Evolutionary conservation across 2,329 filamentous ascomycete genomes (phyloP).

Genomic region (Fusarium brevicatenulatum): DNA sequence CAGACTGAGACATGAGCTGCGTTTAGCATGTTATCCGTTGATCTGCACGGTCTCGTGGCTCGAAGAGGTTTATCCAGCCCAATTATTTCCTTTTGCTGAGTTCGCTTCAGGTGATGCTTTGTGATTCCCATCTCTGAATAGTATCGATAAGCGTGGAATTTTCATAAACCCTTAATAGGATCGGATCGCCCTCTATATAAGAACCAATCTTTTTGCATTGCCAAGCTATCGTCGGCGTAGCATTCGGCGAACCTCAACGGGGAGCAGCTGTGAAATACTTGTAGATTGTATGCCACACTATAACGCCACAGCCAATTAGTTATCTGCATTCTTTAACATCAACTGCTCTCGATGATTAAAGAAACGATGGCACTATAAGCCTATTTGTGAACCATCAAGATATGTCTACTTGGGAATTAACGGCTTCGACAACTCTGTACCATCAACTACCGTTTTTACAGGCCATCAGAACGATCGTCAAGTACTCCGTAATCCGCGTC

Average conservation of each 20-base stretch:
- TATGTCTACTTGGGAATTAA: not conserved
- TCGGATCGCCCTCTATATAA: not conserved
- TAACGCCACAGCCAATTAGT: not conserved
- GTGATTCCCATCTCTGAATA: not conserved
- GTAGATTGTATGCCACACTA: not conserved
- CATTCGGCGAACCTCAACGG: conserved; percentile 22
- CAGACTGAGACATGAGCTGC: conserved; percentile 21
- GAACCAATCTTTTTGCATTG: not conserved
- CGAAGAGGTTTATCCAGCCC: not conserved
- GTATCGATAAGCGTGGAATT: not conserved
- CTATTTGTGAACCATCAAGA: not conserved
- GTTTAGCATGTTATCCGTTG: not conserved
- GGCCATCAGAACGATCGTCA: not conserved
- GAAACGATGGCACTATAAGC: not conserved
- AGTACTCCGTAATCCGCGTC: not conserved
- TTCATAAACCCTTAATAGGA: not conserved
- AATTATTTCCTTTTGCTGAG: not conserved
- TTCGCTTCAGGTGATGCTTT: not conserved
- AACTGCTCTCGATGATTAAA: not conserved
- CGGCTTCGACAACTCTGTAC: not conserved
- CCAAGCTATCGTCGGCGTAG: conserved; percentile 20
- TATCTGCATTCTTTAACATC: not conserved
- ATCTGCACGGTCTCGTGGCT: conserved; percentile 2
- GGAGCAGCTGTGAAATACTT: not conserved
- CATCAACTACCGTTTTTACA: not conserved